A percentile compares a stretch with the other conserved stretches of the same genome.
These are phyloP conservation scores for Curvularia sp. DNA, from an alignment of 2,329 filamentous ascomycete species.

Conservation along the genomic window DNA sequence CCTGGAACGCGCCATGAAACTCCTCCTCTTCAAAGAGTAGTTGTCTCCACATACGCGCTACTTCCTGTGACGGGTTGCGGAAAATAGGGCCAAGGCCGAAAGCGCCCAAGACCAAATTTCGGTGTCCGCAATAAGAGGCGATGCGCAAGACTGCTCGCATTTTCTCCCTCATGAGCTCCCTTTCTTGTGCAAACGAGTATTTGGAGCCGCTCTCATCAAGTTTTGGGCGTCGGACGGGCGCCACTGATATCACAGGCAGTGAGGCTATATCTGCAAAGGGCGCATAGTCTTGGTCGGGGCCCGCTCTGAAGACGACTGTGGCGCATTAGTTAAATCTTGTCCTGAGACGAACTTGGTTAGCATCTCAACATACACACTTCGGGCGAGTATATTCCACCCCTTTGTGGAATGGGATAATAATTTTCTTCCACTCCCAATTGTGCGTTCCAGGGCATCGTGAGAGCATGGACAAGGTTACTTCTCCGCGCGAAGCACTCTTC, in stretches of 20 bases:
- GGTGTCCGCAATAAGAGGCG: conserved; percentile 58
- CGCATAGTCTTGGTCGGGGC: conserved; percentile 61
- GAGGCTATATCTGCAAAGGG: conserved; percentile 57
- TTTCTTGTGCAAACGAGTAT: conserved; percentile 76
- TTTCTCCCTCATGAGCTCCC: conserved; percentile 75
- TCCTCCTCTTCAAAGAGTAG: conserved; percentile 55
- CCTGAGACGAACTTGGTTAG: conserved; percentile 4
- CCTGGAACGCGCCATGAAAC: conserved; percentile 54
- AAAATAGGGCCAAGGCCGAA: conserved; percentile 57
- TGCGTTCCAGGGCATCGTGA: conserved; percentile 65
- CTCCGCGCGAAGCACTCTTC: conserved; percentile 78
- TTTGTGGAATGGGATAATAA: conserved; percentile 76
- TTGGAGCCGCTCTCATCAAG: conserved; percentile 70
- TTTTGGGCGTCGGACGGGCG: conserved; percentile 76
- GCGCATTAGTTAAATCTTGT: conserved; percentile 4
- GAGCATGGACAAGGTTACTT: conserved; percentile 74
- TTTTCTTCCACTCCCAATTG: conserved; percentile 45
- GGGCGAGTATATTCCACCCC: conserved; percentile 73
- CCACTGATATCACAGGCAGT: conserved; percentile 76
- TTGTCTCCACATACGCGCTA: conserved; percentile 55
- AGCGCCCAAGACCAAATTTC: conserved; percentile 53
- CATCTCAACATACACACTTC: conserved; percentile 63
- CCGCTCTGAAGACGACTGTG: conserved; percentile 71
- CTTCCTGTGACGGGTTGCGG: conserved; percentile 54
- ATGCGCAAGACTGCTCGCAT: conserved; percentile 75